Base-by-base conservation (phyloP, 331 rosid species). In the Pyracantha coccinea region DNA sequence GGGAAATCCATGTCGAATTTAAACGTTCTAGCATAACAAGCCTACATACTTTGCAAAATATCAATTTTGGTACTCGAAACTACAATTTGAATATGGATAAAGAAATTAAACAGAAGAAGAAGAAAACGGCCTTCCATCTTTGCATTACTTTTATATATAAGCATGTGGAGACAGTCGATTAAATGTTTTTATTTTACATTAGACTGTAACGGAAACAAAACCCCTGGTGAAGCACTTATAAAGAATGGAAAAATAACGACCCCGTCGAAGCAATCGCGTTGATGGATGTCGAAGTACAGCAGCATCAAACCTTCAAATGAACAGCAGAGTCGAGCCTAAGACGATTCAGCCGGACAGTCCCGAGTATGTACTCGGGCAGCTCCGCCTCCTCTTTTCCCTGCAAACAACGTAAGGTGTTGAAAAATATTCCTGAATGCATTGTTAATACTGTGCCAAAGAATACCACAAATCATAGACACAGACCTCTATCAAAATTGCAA, bases 401-500 rank as follows among this genome's bases (percentile, higher is more conserved):
- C 78, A 82, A 74, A 44, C 67, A 66, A 58, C 8, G 50, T 50
- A 80, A 62, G 73, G 55, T 64, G 55, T 78, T 72, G 67, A n/a
- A 54, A 57, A 14, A 29, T 41, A 41, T 41, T 41, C 50, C 50
- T 41, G 50, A 41, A 41, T 11, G 2, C 16, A 4, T 41, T 4
- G 50, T 41, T 12, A 61, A 75, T 53, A 69, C 70, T 29, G 25
- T 7, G 47, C 47, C 21, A 44, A 28, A 80, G 35, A 63, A 57
- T 33, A 32, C 23, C 20, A 71, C 33, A 24, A 0, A 41, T 63
- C 17, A 80, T 47, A 84, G 81, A 72, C 59, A 59, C 86, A 71
- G 72, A 94, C 99, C 99, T 94, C 97, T 65, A 94, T 87, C 72
- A 94, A 85, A 86, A 92, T 92, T 55, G 96, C 96, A 61, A 94